These are phyloP conservation scores for Phytopythium ostracodes DNA, from an alignment of 352 stramenopile species.

Conservation along the genomic window DNA sequence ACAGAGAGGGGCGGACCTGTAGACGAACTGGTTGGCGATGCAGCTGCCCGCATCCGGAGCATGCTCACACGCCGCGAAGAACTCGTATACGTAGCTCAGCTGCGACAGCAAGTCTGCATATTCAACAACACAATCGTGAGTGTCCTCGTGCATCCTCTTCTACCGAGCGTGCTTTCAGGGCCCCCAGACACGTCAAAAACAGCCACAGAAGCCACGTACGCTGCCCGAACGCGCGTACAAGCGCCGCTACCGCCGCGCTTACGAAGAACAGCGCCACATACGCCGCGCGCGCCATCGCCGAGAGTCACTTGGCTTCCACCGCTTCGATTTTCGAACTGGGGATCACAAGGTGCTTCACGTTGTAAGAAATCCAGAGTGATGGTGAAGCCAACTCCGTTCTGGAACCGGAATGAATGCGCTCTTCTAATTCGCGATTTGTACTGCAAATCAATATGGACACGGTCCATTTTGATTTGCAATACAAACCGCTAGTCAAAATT, in stretches of 20 bases:
- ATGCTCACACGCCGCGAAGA: conserved; percentile 47
- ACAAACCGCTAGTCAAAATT: neutral
- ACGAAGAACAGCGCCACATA: conserved; percentile 75
- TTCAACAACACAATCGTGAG: neutral
- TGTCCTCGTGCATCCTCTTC: too few relatives aligned
- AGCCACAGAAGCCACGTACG: conserved; percentile 17
- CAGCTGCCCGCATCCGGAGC: conserved; percentile 34
- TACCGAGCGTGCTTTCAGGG: too few relatives aligned
- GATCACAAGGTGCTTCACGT: neutral
- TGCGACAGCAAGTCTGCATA: conserved; percentile 27
- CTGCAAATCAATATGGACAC: too few relatives aligned
- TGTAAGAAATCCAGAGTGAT: neutral
- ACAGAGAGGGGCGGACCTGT: conserved; percentile 24
- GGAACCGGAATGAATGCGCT: neutral
- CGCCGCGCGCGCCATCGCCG: conserved; percentile 24
- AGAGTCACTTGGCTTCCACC: neutral
- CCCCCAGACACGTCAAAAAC: neutral
- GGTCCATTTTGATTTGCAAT: neutral
- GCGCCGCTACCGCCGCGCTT: conserved; percentile 39
- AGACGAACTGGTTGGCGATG: conserved; percentile 73
- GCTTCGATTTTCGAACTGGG: neutral
- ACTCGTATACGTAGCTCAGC: conserved; percentile 27
- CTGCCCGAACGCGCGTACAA: conserved; percentile 59
- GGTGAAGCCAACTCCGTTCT: neutral
- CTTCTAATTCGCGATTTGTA: neutral